Evolutionary conservation across 495 filamentous ascomycete genomes (phyloP), one percentile per base, ranked within the genome.

Genomic region (Neurospora sp.): DNA sequence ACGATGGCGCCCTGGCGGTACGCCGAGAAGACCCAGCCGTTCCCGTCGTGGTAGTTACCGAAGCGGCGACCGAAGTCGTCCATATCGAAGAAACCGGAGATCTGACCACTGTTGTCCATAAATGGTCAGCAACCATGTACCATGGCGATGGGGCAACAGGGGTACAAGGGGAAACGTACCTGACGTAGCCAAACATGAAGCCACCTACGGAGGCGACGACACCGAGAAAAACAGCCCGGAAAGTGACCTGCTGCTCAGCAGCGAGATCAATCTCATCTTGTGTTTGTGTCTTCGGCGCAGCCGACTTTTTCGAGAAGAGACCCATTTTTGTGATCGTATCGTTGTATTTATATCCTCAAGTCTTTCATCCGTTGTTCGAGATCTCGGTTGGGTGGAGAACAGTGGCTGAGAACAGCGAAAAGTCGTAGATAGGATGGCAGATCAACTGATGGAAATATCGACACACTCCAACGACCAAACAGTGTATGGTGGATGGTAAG

Each of bases 181-280:
- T 91, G 70, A 84, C 90, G 80, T 93, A 93, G 74, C 92, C 92
- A 74, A 93, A 93, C 80, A 93, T 91, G 82, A 94, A 92, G 73
- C 92, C 91, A 77, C 92, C 91, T 84, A 94, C 92, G 27, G 90
- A 86, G 71, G 87, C 85, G 61, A 86, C 81, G 37, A 74, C 71
- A 9, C 85, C 85, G 59, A 86, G 77, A 42, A 82, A 77, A 70
- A 81, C 46, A 12, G 85, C 80, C 4, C 82, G 59, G 39, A 78
- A 68, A 20, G 84, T 86, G 69, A 85, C 70, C 72, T 71, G 80
- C 44, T 79, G 77, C 71, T 77, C 76, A 18, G 71, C 72, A 41
- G 59, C 71, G 2, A 74, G 53, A 3, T 65, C 53, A 3, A 65
- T 18, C 27, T 65, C 53, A 65, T 65, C 12, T 65, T 65, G 53